Conservation (phyloP, 108 stramenopile species). For the Nannochloropsis gaditana region DNA sequence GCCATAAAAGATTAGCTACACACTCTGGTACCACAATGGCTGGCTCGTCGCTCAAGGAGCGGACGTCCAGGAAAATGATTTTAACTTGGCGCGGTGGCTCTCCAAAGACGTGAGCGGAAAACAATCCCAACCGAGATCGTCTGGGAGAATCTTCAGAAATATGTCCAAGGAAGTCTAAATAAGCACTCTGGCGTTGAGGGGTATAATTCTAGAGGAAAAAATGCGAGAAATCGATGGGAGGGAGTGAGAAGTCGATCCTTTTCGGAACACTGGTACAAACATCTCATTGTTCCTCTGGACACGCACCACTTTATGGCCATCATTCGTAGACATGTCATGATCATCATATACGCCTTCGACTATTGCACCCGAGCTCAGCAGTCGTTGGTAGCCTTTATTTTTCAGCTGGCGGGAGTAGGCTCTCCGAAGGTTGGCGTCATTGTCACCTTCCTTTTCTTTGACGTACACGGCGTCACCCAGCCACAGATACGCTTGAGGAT, state of each 20-base stretch:
- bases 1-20: background rate
- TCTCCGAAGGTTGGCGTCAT: conserved; percentile 26
- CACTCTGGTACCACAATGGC: background rate
- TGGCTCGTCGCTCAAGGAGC: background rate
- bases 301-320: background rate
- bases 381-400: conserved; percentile 42
- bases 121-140: conserved; percentile 20
- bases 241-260: no score
- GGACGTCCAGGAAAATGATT: conserved; percentile 5
- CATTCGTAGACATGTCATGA: conserved; percentile 47
- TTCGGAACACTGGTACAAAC: background rate
- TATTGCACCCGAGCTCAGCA: conserved; percentile 29
- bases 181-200: conserved; percentile 25
- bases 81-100: conserved; percentile 30
- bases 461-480: conserved; percentile 53
- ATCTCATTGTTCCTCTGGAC: background rate
- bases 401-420: conserved; percentile 35
- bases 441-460: conserved; percentile 25
- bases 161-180: conserved; percentile 33
- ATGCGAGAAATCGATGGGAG: background rate
- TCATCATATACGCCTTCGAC: conserved; percentile 53
- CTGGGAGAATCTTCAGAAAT: conserved; percentile 24
- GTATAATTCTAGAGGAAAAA: conserved; percentile 22
- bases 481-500: conserved; percentile 48
- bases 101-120: conserved; percentile 33